A percentile compares a stretch with the other conserved stretches of the same genome.
Evolutionary conservation across 2,329 filamentous ascomycete species (phyloP).

Genomic region (Pseudodiploospora longispora): DNA sequence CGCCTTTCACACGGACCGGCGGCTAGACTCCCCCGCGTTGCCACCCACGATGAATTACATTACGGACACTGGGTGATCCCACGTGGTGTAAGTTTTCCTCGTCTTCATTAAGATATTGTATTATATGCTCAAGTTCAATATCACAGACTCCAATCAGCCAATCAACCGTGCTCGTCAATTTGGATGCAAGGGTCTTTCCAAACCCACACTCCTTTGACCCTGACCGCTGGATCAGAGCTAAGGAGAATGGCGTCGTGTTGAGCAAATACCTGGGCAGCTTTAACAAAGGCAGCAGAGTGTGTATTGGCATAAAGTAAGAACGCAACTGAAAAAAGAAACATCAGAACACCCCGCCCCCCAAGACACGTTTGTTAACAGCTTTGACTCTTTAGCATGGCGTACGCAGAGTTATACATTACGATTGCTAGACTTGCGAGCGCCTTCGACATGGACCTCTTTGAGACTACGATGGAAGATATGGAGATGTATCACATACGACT

Average conservation of each 20-base stretch:
- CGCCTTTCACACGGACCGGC: too few species aligned
- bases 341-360: too few species aligned
- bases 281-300: slow-evolving; percentile 1
- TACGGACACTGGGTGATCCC: slow-evolving; percentile 24
- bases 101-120: too few species aligned
- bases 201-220: slow-evolving; percentile 3
- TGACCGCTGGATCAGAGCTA: slow-evolving; percentile 3
- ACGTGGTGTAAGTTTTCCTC: slow-evolving; percentile 15
- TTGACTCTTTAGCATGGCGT: too few species aligned
- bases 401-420: too few species aligned
- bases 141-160: slow-evolving; percentile 3
- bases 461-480: too few species aligned
- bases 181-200: slow-evolving; percentile 3
- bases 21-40: too few species aligned
- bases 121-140: not conserved
- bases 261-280: not conserved
- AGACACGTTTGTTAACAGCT: too few species aligned
- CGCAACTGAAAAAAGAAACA: too few species aligned
- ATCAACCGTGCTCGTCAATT: not conserved
- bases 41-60: not conserved
- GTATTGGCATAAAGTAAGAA: not conserved
- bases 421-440: too few species aligned
- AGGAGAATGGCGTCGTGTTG: not conserved
- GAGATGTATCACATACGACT: too few species aligned
- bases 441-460: too few species aligned